Conservation (phyloP, 169 alveolate genomes). For the Plasmodium ovale region DNA sequence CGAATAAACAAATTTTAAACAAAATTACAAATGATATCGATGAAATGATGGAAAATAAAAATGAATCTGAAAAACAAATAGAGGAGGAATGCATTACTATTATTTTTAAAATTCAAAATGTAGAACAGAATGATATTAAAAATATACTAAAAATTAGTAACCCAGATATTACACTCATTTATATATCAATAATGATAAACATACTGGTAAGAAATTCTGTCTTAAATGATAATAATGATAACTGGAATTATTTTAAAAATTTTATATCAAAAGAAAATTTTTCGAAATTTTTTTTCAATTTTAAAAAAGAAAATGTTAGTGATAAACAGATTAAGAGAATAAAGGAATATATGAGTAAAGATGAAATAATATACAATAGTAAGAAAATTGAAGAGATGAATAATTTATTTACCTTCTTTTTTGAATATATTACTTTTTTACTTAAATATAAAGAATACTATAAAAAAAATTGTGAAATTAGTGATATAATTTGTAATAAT, state of each 20-base stretch:
- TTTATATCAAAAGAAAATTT: conserved; percentile 60
- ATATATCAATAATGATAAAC: conserved; percentile 58
- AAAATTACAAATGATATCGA: conserved; percentile 43
- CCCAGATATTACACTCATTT: conserved; percentile 26
- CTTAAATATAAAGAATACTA: conserved; percentile 61
- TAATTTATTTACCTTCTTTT: conserved; percentile 54
- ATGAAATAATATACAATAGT: conserved; percentile 14
- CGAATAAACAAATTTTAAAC: conserved; percentile 39
- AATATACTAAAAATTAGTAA: conserved; percentile 51
- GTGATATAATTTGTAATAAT: conserved; percentile 18
- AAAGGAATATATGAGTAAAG: conserved; percentile 37
- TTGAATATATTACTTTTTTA: conserved; percentile 24
- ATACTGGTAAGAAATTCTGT: conserved; percentile 32
- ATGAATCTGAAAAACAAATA: conserved; percentile 64
- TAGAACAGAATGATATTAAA: conserved; percentile 60
- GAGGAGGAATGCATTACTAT: conserved; percentile 66
- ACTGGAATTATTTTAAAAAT: conserved; percentile 74
- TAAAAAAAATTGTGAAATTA: conserved; percentile 20
- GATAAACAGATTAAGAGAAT: conserved; percentile 64
- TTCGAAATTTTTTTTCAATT: conserved; percentile 54
- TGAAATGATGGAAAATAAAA: conserved; percentile 64
- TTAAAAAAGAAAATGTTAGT: conserved; percentile 63
- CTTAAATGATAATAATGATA: conserved; percentile 59
- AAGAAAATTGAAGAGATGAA: conserved; percentile 29
- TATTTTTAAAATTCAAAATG: conserved; percentile 71